These are phyloP conservation scores for Jaltomata sinuosa DNA, from an alignment of 257 asterid species.

Conservation along the genomic window DNA sequence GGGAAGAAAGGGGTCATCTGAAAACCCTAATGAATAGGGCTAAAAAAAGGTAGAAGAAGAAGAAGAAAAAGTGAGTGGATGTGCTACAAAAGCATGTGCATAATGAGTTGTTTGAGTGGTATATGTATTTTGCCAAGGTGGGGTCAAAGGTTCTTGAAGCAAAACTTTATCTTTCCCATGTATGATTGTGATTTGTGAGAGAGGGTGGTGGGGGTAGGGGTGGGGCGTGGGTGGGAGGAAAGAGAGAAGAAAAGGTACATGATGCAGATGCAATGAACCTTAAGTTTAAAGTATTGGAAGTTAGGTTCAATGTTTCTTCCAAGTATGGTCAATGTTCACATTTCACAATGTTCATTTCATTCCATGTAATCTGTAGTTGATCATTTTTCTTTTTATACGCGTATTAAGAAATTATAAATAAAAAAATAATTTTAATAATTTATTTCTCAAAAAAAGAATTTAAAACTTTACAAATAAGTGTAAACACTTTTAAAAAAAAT, in stretches of 20 bases:
- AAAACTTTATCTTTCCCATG: not conserved
- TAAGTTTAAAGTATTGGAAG: too few species aligned
- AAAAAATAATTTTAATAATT: too few species aligned
- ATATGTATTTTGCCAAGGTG: constrained; percentile 34
- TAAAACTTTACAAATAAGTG: too few species aligned
- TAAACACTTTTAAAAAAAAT: too few species aligned
- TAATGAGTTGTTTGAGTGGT: constrained; percentile 6
- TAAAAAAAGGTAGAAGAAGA: too few species aligned
- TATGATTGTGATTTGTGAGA: not conserved
- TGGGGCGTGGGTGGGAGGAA: too few species aligned
- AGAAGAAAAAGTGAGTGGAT: not conserved
- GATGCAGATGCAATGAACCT: constrained; percentile 47
- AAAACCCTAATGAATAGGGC: too few species aligned
- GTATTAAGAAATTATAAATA: too few species aligned
- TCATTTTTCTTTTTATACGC: too few species aligned
- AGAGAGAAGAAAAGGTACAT: not conserved
- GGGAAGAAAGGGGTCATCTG: constrained; percentile 10
- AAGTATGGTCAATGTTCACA: not conserved
- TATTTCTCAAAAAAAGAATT: too few species aligned
- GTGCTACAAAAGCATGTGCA: constrained; percentile 5
- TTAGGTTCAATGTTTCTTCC: constrained; percentile 59
- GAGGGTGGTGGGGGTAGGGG: too few species aligned
- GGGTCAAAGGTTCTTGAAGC: constrained; percentile 19
- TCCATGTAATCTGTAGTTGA: too few species aligned
- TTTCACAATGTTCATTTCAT: not conserved